Base-by-base conservation (phyloP, 768 basidiomycete genomes). In the Artomyces pyxidatus region DNA sequence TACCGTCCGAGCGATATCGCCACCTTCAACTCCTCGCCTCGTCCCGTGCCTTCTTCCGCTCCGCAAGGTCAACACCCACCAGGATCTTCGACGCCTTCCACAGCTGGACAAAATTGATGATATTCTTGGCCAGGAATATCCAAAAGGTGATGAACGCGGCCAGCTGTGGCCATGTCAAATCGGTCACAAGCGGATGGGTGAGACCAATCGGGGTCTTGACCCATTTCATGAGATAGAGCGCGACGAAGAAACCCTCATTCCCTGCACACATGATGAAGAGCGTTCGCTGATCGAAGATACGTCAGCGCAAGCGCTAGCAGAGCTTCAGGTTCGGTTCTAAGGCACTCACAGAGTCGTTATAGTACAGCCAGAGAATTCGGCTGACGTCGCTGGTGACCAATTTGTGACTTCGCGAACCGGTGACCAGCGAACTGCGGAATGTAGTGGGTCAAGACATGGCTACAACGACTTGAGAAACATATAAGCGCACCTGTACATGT, bases 71-170 rank as follows among this genome's bases (percentile, higher is more conserved):
- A 10, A 96, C 88, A 0, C 93, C 92, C 12, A 96, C 93, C 14
- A 96, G 75, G 48, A 92, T 90, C 68, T 92, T 92, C 29, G 88
- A 86, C 23, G 96, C 95, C 65, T 99, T 99, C 94, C 94, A 97
- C 50, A 97, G 79, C 66, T 99, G 96, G 6, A 99, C 93, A 28
- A 88, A 65, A 64, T 97, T 96, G 72, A 99, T 90, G 49, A 93
- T 60, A 63, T 98, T 96, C 73, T 98, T 99, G 54, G 73, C 61
- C 14, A 79, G 56, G 63, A 83, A 95, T 41, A 96, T 68, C 0
- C 82, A 85, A 56, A 73, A 72, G 30, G 78, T 82, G 25, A 77
- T 5, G 32, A 70, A 47, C 0, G 88, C 92, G 55, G 91, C 63
- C 4, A 82, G 53, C 61, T 87, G 80, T 2, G 93, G 82, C 77